Conservation (phyloP, 768 basidiomycete genomes). For the Leccinum arenicola region DNA sequence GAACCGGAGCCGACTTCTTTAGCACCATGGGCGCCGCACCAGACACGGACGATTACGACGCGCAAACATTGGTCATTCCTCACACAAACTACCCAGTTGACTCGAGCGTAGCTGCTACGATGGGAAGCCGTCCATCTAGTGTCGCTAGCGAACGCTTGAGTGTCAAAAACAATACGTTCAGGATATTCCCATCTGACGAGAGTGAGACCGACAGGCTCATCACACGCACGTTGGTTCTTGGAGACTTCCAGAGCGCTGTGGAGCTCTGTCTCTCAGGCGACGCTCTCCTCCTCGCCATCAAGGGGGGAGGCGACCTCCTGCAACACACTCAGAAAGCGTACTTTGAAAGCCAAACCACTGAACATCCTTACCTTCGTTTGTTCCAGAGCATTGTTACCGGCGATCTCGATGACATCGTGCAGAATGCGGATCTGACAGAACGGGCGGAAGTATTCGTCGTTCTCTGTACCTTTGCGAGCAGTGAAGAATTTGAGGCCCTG, state of each 20-base stretch:
- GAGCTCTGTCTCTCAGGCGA: conserved; percentile 88
- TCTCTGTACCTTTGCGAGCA: conserved; percentile 86
- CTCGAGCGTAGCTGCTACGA: conserved; percentile 94
- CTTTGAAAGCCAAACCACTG: conserved; percentile 76
- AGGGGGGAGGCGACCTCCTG: conserved; percentile 85
- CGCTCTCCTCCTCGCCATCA: conserved; percentile 89
- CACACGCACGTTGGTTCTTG: conserved; percentile 90
- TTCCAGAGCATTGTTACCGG: conserved; percentile 93
- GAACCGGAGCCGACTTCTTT: conserved; percentile 79
- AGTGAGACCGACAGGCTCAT: conserved; percentile 84
- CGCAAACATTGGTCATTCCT: conserved; percentile 54
- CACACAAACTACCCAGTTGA: conserved; percentile 79
- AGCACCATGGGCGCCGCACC: conserved; percentile 63
- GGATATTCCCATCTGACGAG: conserved; percentile 85
- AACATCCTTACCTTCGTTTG: conserved; percentile 84
- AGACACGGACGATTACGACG: conserved; percentile 35
- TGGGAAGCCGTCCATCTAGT: conserved; percentile 88
- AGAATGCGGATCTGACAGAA: conserved; percentile 91
- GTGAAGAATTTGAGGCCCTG: conserved; percentile 80
- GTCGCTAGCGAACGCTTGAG: conserved; percentile 46
- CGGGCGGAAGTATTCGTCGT: conserved; percentile 98
- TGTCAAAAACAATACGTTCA: conserved; percentile 80
- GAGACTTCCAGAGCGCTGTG: conserved; percentile 94
- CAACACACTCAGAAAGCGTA: conserved; percentile 89
- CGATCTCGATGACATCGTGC: conserved; percentile 90